These are phyloP conservation scores for Alternaria solani DNA, from an alignment of 2,329 filamentous ascomycete genomes.

Conservation along the genomic window DNA sequence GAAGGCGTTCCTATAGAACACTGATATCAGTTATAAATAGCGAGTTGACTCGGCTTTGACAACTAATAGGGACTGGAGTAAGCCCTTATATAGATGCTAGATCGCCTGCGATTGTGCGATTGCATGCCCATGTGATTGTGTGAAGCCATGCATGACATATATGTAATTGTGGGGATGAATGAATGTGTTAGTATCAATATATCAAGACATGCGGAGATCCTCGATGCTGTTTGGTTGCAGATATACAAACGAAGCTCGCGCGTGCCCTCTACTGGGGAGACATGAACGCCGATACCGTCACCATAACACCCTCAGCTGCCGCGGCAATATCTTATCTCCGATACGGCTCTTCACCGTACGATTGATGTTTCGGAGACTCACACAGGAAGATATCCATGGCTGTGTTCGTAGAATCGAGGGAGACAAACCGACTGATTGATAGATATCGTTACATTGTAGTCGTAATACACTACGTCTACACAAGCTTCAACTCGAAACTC, in stretches of 20 bases:
- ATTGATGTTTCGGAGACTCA: not conserved
- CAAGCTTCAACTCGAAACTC: constrained; percentile 23
- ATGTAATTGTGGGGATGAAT: not conserved
- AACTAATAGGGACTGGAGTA: not conserved
- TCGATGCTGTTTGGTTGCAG: not conserved
- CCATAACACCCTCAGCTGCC: not conserved
- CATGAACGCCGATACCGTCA: not conserved
- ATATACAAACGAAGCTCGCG: not conserved
- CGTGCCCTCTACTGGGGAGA: not conserved
- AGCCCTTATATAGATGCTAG: not conserved
- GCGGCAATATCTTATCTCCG: not conserved
- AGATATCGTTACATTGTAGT: not conserved
- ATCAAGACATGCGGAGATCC: not conserved
- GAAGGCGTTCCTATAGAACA: not conserved
- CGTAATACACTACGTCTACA: constrained; percentile 2
- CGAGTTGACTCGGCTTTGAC: not conserved
- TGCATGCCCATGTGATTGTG: not conserved
- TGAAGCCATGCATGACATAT: not conserved
- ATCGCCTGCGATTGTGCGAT: not conserved
- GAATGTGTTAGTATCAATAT: not conserved
- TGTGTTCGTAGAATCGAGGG: not conserved
- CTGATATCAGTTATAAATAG: not conserved
- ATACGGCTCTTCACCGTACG: not conserved
- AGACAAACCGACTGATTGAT: not conserved
- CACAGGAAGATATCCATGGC: not conserved